Evolutionary conservation across 2,329 filamentous ascomycete species (phyloP).

Genomic region (Alternaria solani): DNA sequence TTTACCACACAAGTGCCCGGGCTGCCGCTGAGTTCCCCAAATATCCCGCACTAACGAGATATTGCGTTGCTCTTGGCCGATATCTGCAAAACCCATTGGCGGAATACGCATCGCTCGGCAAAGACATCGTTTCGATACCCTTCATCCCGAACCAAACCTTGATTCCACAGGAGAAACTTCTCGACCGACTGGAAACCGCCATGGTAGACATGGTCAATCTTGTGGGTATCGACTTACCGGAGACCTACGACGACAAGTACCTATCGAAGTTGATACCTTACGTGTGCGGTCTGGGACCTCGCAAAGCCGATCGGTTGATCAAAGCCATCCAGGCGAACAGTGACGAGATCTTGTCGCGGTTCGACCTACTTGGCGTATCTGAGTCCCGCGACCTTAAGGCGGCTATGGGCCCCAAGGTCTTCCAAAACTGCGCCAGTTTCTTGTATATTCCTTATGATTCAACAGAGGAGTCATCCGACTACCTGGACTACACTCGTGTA

Average conservation of each 20-base stretch:
- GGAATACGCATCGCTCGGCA: conserved; percentile 92
- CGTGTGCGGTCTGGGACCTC: conserved; percentile 87
- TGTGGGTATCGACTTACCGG: conserved; percentile 93
- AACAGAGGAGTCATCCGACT: conserved; percentile 83
- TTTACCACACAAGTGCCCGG: conserved; percentile 90
- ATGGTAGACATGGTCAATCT: conserved; percentile 99
- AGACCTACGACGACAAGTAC: conserved; percentile 81
- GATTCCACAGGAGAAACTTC: conserved; percentile 84
- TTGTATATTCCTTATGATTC: conserved; percentile 87
- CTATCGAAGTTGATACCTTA: conserved; percentile 89
- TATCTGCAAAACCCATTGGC: conserved; percentile 97
- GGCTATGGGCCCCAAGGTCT: conserved; percentile 83
- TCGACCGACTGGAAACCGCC: conserved; percentile 88
- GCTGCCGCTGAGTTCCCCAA: conserved; percentile 82
- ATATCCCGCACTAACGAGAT: conserved; percentile 79
- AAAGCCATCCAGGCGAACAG: conserved; percentile 94
- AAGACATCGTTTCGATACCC: conserved; percentile 83
- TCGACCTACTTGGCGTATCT: conserved; percentile 87
- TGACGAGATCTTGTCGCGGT: conserved; percentile 81
- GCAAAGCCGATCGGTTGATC: conserved; percentile 84
- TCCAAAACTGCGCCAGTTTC: conserved; percentile 97
- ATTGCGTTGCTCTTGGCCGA: conserved; percentile 86
- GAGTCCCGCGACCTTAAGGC: conserved; percentile 59
- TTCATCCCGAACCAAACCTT: conserved; percentile 93
- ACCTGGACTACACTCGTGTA: conserved; percentile 94